These are phyloP conservation scores for Coniferiporia sulphurascens DNA, from an alignment of 1,284 basidiomycete genomes.

Conservation along the genomic window DNA sequence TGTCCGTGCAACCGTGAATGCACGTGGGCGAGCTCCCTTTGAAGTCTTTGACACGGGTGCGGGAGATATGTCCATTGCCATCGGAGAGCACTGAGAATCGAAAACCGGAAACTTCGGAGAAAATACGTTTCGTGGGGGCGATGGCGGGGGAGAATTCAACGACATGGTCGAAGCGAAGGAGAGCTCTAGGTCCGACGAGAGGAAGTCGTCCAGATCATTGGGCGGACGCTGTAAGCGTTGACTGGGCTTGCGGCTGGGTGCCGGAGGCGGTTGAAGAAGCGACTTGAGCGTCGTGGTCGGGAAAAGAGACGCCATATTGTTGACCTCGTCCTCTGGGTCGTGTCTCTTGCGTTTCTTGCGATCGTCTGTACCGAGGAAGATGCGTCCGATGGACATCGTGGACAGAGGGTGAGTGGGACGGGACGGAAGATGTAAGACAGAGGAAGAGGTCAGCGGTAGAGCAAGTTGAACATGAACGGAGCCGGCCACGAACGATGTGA, in stretches of 20 bases:
- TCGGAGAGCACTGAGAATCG: constrained; percentile 14
- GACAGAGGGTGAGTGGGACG: not conserved
- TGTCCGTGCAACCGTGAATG: constrained; percentile 54
- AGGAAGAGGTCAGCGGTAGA: not conserved
- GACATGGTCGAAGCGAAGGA: constrained; percentile 80
- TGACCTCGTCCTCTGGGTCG: constrained; percentile 23
- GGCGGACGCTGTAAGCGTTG: constrained; percentile 35
- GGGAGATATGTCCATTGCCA: constrained; percentile 77
- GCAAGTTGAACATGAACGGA: constrained; percentile 10
- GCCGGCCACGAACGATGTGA: constrained; percentile 5
- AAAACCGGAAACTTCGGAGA: not conserved
- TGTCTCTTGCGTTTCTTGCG: constrained; percentile 21
- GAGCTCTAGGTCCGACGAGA: constrained; percentile 67
- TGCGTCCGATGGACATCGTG: constrained; percentile 13
- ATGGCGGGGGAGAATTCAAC: constrained; percentile 60
- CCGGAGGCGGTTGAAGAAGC: constrained; percentile 48
- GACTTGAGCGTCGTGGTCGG: constrained; percentile 36
- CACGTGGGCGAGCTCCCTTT: constrained; percentile 42
- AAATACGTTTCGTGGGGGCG: constrained; percentile 33
- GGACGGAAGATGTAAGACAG: not conserved
- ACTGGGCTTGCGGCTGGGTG: constrained; percentile 43
- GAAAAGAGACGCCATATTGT: constrained; percentile 48
- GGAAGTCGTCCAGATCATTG: constrained; percentile 59
- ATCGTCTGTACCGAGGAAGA: constrained; percentile 21
- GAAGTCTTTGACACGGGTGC: constrained; percentile 34